Percentiles rank a stretch among this genome's conserved stretches.
phyloP scores from a whole-genome alignment of 2,329 filamentous ascomycete genomes.

The Bipolaris victoriae region DNA sequence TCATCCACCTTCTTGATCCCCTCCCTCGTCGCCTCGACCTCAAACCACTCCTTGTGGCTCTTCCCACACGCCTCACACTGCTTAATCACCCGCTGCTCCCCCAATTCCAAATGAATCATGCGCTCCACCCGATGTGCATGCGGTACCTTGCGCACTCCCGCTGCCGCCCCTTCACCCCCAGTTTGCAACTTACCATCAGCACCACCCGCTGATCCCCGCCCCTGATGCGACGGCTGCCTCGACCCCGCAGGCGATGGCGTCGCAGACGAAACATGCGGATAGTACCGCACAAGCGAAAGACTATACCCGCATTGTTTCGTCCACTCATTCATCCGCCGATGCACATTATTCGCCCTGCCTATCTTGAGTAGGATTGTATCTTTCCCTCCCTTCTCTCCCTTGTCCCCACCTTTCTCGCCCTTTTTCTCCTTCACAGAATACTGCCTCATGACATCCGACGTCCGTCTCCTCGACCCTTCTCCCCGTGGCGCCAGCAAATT shows the following conservation, averaged over 20 bases:
- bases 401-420: conserved; percentile 7
- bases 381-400: conserved; percentile 28
- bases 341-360: conserved; percentile 78
- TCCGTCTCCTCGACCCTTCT: conserved; percentile 22
- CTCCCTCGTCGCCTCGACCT: conserved; percentile 75
- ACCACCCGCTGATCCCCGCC: background rate
- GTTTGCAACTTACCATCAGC: too few species aligned
- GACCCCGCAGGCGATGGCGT: conserved; percentile 31
- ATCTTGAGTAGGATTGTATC: conserved; percentile 73
- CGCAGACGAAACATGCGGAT: conserved; percentile 70
- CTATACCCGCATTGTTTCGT: conserved; percentile 89
- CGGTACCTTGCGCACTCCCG: conserved; percentile 70
- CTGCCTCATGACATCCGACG: conserved; percentile 43
- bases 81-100: conserved; percentile 62
- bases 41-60: conserved; percentile 94
- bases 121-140: conserved; percentile 88
- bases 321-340: conserved; percentile 91
- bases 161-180: too few species aligned
- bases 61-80: conserved; percentile 80
- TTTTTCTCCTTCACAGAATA: conserved; percentile 35
- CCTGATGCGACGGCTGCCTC: background rate
- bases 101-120: conserved; percentile 88
- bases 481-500: conserved; percentile 57
- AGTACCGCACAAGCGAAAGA: conserved; percentile 86
- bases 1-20: conserved; percentile 73